Evolutionary conservation across 2,329 filamentous ascomycete species (phyloP), one percentile per base, ranked within the genome.

Genomic region (Cercospora sp.): DNA sequence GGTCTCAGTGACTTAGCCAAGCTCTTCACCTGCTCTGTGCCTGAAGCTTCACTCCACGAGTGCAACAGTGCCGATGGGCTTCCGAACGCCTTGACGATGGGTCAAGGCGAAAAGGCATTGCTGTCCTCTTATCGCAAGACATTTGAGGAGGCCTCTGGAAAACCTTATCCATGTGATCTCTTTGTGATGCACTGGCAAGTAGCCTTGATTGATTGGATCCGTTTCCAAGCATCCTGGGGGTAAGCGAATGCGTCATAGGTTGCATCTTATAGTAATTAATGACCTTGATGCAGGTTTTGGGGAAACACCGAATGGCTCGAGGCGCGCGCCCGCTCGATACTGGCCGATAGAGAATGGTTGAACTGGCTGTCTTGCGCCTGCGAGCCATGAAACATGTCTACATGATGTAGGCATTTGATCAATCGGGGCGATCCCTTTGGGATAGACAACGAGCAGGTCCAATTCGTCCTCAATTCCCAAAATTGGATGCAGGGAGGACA

Each of bases 1-100:
- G 89, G 89, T 0, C 88, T 87, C 0, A 89, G 88, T 70, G 89
- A 91, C 75, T 79, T 91, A 0, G 88, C 88, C 1, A 90, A 90
- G 74, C 76, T 90, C 0, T 89, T 90, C 68, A 90, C 88, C 0
- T 90, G 88, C 75, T 90, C 88, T 2, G 83, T 90, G 0, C 87
- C 88, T 0, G 42, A 86, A 6, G 70, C 78, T 2, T 83, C 89
- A 81, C 81, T 91, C 0, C 20, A 36, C 18, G 64, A 63, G 7
- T 16, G 12, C 12, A 23, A 33, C 12, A 16, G n/a, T 26, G 26
- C 18, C 31, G 30, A 30, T 36, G n/a, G 28, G 9, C 13, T 20
- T 31, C 23, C n/a, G 12, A 12, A 51, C 5, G 8, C 36, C 1
- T 33, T 79, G 42, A 73, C 88, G n/a, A 88, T 89, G 85, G 75